Evolutionary conservation across 2,329 filamentous ascomycete genomes (phyloP), one percentile per base, ranked within the genome.

Genomic region (Coniochaeta prunicola): DNA sequence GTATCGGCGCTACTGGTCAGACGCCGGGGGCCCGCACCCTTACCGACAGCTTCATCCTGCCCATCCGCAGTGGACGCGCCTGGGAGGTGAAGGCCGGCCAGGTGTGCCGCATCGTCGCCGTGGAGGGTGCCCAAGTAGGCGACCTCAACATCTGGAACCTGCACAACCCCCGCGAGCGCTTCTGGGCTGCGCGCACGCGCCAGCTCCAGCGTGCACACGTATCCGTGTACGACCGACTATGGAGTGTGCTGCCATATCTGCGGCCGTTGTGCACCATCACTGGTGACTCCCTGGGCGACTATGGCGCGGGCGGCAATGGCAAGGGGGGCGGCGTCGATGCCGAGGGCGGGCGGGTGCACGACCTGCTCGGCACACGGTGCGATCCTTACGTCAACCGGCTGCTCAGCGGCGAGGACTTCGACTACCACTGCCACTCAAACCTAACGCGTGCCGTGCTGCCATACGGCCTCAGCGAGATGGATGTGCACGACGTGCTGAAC

Each of bases 391-490:
- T 94, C 69, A 91, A 90, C 70, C 78, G 82, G 38, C 80, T 94
- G 62, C 82, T 96, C 57, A 84, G 81, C 3, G 85, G 85, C n/a
- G 79, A 83, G 56, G 78, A 79, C 33, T 94, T 91, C 69, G 87
- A 94, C 70, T 93, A 83, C 71, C 90, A 94, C 70, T 96, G 91
- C 71, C 90, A 93, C 68, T 91, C 87, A 1, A 96, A 96, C 70
- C 80, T 96, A 12, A 85, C 84, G 1, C 83, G 91, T 4, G 88
- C 91, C 0, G 83, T 94, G 2, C 62, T 86, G 1, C 86, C 87
- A 0, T 86, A 79, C 61, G 89, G 89, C 0, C 70, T 94, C 45
- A 80, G 77, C 5, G 91, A 94, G 72, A 76, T 77, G 31, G 90
- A 94, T 68, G 84, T 94, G 1, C 91, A 96, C 67, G 90, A 96